These are phyloP conservation scores for Jatropha multifida DNA, from an alignment of 441 rosid genomes.

Conservation along the genomic window DNA sequence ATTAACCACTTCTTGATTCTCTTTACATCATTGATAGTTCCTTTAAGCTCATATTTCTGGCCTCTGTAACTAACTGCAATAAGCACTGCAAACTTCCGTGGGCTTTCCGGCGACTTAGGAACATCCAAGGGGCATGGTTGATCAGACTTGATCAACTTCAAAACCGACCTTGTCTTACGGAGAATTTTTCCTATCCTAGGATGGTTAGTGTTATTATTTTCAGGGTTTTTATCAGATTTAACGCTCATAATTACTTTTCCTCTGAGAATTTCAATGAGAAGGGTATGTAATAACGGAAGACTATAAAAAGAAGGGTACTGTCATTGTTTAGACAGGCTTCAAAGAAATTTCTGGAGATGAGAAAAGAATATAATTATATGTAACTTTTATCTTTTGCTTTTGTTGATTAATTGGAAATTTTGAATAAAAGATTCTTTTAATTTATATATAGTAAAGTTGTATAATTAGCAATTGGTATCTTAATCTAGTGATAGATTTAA, in stretches of 20 bases:
- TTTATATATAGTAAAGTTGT: too few species aligned
- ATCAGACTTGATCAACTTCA: background rate
- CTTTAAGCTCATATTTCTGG: constrained; percentile 43
- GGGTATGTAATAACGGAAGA: background rate
- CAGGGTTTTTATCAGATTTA: background rate
- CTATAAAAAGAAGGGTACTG: background rate
- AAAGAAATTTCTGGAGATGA: background rate
- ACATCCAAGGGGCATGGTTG: constrained; percentile 11
- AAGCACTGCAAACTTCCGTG: constrained; percentile 38
- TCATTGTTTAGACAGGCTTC: background rate
- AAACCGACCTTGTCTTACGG: background rate
- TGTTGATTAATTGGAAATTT: background rate
- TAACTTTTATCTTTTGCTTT: background rate
- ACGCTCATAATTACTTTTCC: background rate
- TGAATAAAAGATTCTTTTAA: too few species aligned
- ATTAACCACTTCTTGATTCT: constrained; percentile 39
- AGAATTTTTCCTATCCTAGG: background rate
- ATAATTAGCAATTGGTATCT: too few species aligned
- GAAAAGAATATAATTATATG: background rate
- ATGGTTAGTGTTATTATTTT: background rate
- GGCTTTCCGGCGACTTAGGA: background rate
- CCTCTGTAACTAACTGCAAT: constrained; percentile 38
- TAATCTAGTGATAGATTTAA: too few species aligned
- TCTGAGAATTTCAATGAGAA: background rate
- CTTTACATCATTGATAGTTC: constrained; percentile 48